phyloP scores from a whole-genome alignment of 768 basidiomycete species.

The Lactarius vividus region DNA sequence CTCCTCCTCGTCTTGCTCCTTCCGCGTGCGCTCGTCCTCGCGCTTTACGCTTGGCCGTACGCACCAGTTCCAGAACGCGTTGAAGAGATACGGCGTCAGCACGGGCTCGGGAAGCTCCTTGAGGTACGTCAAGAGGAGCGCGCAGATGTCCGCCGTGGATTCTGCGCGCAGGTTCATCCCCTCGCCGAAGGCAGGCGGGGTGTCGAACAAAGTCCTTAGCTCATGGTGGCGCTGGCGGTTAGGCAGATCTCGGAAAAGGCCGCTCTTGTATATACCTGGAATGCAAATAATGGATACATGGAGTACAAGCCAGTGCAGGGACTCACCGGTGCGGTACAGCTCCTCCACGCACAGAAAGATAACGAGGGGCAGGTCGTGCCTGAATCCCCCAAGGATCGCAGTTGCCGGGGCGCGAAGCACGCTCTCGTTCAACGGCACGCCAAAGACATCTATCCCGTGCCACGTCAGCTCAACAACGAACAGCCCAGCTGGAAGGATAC shows the following conservation, averaged over 20 bases:
- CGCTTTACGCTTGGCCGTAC: conserved; percentile 43
- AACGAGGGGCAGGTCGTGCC: conserved; percentile 40
- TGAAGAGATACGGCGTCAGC: conserved; percentile 41
- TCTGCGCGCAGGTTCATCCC: conserved; percentile 28
- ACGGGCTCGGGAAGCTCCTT: conserved; percentile 47
- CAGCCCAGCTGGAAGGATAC: background rate
- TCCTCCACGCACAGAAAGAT: conserved; percentile 46
- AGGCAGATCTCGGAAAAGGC: conserved; percentile 44
- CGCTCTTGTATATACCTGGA: conserved; percentile 43
- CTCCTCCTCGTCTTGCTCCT: conserved; percentile 37
- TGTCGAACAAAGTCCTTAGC: conserved; percentile 41
- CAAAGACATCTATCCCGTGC: conserved; percentile 38
- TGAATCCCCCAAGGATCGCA: conserved; percentile 38
- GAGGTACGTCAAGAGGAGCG: conserved; percentile 47
- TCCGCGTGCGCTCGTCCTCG: conserved; percentile 34
- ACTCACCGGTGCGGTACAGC: conserved; percentile 44
- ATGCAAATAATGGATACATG: background rate
- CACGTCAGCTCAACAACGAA: background rate
- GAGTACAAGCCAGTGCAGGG: background rate
- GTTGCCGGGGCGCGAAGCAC: conserved; percentile 35
- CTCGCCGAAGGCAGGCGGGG: conserved; percentile 32
- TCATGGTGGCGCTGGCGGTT: conserved; percentile 40
- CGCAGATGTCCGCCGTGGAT: conserved; percentile 44
- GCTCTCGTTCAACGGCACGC: conserved; percentile 37
- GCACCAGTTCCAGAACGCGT: conserved; percentile 44